These are phyloP conservation scores for Aspergillus nidulans DNA, from an alignment of 495 filamentous ascomycete species.

Conservation along the genomic window DNA sequence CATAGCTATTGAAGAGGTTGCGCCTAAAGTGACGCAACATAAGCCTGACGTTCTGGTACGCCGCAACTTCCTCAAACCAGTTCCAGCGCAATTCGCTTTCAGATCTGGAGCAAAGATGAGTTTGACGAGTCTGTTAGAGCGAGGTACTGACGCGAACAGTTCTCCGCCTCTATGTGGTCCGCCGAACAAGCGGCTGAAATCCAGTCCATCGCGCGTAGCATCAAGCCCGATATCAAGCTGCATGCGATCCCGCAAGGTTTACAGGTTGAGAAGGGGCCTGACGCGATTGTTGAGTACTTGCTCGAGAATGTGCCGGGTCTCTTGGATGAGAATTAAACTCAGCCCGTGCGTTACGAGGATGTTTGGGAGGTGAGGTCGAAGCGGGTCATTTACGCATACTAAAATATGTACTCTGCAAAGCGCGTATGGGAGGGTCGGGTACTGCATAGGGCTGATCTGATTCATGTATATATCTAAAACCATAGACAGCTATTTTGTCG, in stretches of 20 bases:
- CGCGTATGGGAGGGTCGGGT: no score
- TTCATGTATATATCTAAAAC: no score
- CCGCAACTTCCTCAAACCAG: conserved; percentile 11
- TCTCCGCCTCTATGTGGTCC: conserved; percentile 68
- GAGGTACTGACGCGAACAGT: conserved; percentile 30
- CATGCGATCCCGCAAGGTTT: conserved; percentile 60
- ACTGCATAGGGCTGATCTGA: no score
- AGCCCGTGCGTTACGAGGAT: neutral
- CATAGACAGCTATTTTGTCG: no score
- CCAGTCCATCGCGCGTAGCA: conserved; percentile 48
- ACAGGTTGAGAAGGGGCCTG: conserved; percentile 60
- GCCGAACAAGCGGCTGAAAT: conserved; percentile 53
- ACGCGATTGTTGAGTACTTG: conserved; percentile 62
- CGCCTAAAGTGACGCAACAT: conserved; percentile 42
- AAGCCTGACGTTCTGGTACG: conserved; percentile 50
- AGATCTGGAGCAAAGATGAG: no score
- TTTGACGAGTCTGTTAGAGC: neutral
- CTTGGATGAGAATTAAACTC: conserved; percentile 29
- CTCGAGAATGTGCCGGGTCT: conserved; percentile 53
- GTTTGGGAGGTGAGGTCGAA: no score
- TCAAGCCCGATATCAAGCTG: conserved; percentile 50
- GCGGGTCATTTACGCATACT: no score
- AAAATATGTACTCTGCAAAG: no score
- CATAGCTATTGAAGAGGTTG: conserved; percentile 50
- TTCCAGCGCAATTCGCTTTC: no score